These are phyloP conservation scores for Takashimella koratensis DNA, from an alignment of 1,284 basidiomycete species.

Conservation along the genomic window DNA sequence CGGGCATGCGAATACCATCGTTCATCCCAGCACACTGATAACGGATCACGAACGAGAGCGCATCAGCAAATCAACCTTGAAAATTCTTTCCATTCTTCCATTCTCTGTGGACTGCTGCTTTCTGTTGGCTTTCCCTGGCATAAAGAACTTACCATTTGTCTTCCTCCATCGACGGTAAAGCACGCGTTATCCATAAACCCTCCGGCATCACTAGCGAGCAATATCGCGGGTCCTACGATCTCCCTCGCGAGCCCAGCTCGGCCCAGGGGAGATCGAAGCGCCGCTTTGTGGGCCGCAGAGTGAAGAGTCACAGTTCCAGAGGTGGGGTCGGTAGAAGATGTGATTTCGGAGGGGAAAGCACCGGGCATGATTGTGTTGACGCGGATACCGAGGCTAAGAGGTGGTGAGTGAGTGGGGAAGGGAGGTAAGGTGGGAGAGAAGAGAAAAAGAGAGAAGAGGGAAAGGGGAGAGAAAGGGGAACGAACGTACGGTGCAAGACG, in stretches of 20 bases:
- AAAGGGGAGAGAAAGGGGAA: neutral
- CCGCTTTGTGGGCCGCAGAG: constrained; percentile 21
- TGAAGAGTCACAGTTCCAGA: neutral
- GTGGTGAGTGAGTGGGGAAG: neutral
- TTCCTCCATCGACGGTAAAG: constrained; percentile 45
- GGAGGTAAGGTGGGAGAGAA: neutral
- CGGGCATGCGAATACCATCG: constrained; percentile 30
- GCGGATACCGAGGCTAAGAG: constrained; percentile 35
- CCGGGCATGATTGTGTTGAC: constrained; percentile 42
- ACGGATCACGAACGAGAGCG: too few relatives aligned
- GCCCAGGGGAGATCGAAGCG: constrained; percentile 34
- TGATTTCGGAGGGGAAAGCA: constrained; percentile 43
- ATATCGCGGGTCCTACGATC: constrained; percentile 44
- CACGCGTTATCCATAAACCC: constrained; percentile 42
- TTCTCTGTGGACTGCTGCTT: too few relatives aligned
- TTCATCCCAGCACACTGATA: constrained; percentile 27
- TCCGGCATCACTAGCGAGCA: constrained; percentile 40
- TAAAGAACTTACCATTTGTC: constrained; percentile 24
- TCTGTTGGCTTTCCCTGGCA: too few relatives aligned
- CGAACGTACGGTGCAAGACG: constrained; percentile 32
- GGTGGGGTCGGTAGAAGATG: constrained; percentile 6
- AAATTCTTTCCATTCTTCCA: too few relatives aligned
- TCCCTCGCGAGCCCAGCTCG: constrained; percentile 43
- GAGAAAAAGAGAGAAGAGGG: neutral
- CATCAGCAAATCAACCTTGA: too few relatives aligned